Base-by-base conservation (phyloP, 2,329 filamentous ascomycete species). In the Ascochyta koolunga region DNA sequence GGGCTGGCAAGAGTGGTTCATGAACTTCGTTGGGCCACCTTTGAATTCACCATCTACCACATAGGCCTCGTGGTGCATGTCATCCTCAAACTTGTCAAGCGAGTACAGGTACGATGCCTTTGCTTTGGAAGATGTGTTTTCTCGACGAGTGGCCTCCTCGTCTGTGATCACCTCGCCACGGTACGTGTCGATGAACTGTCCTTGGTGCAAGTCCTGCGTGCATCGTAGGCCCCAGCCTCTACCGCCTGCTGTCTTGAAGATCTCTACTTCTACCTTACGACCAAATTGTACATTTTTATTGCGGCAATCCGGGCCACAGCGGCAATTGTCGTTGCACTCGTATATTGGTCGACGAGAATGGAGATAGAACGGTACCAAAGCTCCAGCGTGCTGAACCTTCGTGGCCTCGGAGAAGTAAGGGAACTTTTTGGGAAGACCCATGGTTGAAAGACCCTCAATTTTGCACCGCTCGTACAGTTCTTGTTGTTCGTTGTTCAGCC, bases 171-270 rank as follows among this genome's bases (percentile, higher is more conserved):
- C 71, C 54, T 82, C 80, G 11, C 91, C 90, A 7, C 92, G 80
- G 66, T 95, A 96, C 7, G 83, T 84, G 68, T 93, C 91, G 35
- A 96, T 85, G 64, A 92, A 95, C 61, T 93, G 89, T 2, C 91
- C 91, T 59, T 82, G 80, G 49, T 83, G 82, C 2, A 96, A 83
- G 18, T 85, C 78, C 2, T 87, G 79, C 4, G 82, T 82, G 55
- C 86, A 87, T 7, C 85, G 82, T 0, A 96, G 83, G 27, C 88
- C 91, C 91, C 90, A 96, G 29, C 91, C 91, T 39, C 90, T 84
- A n/a, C 86, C 80, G 2, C 69, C 62, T 0, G 32, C 32, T 0
- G 91, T 93, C 48, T 87, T 85, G 72, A 95, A 95, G 16, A 96
- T 90, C 64, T 92, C 85, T 1, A 96, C 77, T 2, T 86, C 83